phyloP scores from a whole-genome alignment of 2,329 filamentous ascomycete genomes.

The Lachnum nothofagi region DNA sequence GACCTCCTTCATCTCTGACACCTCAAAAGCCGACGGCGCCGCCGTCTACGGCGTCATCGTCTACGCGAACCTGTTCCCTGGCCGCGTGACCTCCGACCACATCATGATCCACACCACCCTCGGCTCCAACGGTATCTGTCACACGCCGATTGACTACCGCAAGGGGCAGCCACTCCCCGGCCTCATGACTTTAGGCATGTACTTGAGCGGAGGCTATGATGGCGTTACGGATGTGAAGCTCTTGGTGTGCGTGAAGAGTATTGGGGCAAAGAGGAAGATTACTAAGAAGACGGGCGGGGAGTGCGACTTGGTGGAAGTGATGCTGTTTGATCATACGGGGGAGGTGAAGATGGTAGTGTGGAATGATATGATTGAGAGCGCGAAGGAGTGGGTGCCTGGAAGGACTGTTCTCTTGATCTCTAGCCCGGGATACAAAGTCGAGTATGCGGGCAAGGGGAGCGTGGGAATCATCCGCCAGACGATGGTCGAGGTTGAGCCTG shows the following conservation, averaged over 20 bases:
- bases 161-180: conserved; percentile 36
- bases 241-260: conserved; percentile 53
- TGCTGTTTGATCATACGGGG: conserved; percentile 54
- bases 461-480: conserved; percentile 37
- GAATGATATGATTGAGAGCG: conserved; percentile 44
- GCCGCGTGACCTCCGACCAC: conserved; percentile 48
- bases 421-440: conserved; percentile 28
- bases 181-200: conserved; percentile 53
- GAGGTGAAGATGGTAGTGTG: conserved; percentile 51
- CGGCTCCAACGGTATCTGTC: conserved; percentile 40
- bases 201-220: conserved; percentile 50
- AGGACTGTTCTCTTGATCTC: conserved; percentile 47
- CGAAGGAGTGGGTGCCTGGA: conserved; percentile 42
- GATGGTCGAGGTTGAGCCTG: conserved; percentile 53
- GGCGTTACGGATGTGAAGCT: conserved; percentile 43
- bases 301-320: conserved; percentile 45
- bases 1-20: conserved; percentile 49
- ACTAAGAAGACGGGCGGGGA: conserved; percentile 42
- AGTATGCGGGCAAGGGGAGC: conserved; percentile 22
- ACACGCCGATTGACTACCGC: conserved; percentile 42
- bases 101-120: conserved; percentile 48
- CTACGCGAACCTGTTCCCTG: conserved; percentile 54
- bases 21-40: conserved; percentile 41
- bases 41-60: conserved; percentile 33
- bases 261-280: conserved; percentile 48